Evolutionary conservation across 2,329 filamentous ascomycete genomes (phyloP).

Genomic region (Amauroascus verrucosus): DNA sequence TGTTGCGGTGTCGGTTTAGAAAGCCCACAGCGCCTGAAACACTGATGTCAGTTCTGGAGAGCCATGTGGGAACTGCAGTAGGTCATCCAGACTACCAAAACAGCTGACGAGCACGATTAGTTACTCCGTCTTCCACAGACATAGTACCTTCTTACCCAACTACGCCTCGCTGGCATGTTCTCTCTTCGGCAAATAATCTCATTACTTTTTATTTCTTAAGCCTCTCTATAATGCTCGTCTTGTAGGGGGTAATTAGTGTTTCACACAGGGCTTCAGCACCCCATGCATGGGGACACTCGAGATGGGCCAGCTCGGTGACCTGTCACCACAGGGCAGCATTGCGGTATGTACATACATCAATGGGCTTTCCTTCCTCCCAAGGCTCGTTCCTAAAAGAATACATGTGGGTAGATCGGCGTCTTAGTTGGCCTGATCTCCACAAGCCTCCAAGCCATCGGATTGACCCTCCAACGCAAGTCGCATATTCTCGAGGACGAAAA

Average conservation of each 20-base stretch:
- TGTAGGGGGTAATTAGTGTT: slow-evolving; percentile 21
- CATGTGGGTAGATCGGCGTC: slow-evolving; percentile 64
- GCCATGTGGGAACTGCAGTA: neutral
- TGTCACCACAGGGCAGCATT: slow-evolving; percentile 69
- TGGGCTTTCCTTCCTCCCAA: too few relatives aligned
- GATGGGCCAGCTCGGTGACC: slow-evolving; percentile 63
- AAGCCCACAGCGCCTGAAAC: neutral
- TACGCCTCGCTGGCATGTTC: neutral
- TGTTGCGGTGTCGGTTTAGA: too few relatives aligned
- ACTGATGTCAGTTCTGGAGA: slow-evolving; percentile 2
- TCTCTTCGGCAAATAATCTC: neutral
- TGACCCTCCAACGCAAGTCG: slow-evolving; percentile 94
- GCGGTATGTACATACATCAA: slow-evolving; percentile 47
- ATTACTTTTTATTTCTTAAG: neutral
- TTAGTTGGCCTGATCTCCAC: slow-evolving; percentile 88
- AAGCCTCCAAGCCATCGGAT: slow-evolving; percentile 84
- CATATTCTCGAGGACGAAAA: slow-evolving; percentile 97
- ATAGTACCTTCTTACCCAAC: neutral
- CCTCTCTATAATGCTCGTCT: slow-evolving; percentile 8
- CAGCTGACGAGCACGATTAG: neutral
- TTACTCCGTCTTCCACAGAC: neutral
- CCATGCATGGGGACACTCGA: slow-evolving; percentile 31
- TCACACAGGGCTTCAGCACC: neutral
- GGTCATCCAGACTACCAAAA: neutral
- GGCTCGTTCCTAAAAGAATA: neutral